Base-by-base conservation (phyloP, 2,329 filamentous ascomycete species). In the Trichoderma hamatum region DNA sequence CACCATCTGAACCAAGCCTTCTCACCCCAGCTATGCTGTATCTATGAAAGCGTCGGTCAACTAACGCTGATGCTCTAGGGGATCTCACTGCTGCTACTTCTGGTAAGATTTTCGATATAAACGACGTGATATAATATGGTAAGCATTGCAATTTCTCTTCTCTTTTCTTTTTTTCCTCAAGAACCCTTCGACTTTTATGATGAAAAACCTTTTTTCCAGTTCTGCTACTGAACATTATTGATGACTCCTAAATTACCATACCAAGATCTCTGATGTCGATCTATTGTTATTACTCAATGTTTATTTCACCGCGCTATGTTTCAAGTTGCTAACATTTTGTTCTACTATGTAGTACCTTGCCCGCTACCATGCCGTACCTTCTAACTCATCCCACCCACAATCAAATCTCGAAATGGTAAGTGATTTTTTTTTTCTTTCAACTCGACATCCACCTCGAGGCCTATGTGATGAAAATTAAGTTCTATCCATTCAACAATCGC, bases 401-500 rank as follows among this genome's bases (percentile, higher is more conserved):
- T 19, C 19, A 24, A 16, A n/a, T 7, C 7, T 6, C 26, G 6
- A 52, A 60, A 19, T 60, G 56, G 58, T 60, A 61, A 30, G 65
- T 61, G 32, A 61, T 36, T 2, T 11, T 43, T 28, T 26, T 32
- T 61, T 32, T 43, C 14, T 63, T 56, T 73, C 52, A 74, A 70
- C 74, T 76, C 39, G 39, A 43, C 2, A 43, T 19, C 34, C 13
- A 32, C 26, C 28, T 63, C 26, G 46, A 32, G 36, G 24, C 21
- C 58, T 60, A 30, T 46, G 77, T 81, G 79, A 82, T 82, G 79
- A 82, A 66, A 71, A 78, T 49, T 78, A 82, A 89, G 89, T 88
- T 88, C 73, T 89, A 91, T 91, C 89, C 89, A 91, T 91, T 91
- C 89, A 86, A 90, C 88, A 85, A 91, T 84, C 79, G 85, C 85